Conservation (phyloP, 164 flowering plant species). For the Vitis rotundifolia region DNA sequence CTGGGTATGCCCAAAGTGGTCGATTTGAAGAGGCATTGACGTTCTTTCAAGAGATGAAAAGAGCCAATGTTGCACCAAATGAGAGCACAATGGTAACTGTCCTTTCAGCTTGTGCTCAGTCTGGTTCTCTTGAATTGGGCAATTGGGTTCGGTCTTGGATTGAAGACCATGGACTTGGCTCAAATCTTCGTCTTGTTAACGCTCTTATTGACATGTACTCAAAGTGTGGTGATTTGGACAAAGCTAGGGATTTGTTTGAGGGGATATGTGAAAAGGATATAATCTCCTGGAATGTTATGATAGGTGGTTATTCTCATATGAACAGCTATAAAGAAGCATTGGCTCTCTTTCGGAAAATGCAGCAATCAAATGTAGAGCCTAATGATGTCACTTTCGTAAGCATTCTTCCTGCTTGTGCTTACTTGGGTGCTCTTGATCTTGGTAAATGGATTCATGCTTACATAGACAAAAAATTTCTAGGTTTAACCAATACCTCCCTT, state of each 20-base stretch:
- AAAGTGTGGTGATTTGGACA: constrained; percentile 62
- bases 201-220: constrained; percentile 82
- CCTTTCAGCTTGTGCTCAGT: constrained; percentile 77
- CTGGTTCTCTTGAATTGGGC: constrained; percentile 51
- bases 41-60: constrained; percentile 54
- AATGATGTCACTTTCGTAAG: constrained; percentile 67
- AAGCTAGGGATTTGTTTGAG: constrained; percentile 57
- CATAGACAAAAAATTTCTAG: constrained; percentile 38
- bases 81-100: constrained; percentile 68
- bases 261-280: constrained; percentile 40
- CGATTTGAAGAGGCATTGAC: constrained; percentile 51
- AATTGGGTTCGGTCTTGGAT: constrained; percentile 57
- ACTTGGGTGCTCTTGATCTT: constrained; percentile 64
- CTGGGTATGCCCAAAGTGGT: constrained; percentile 60
- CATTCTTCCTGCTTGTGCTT: constrained; percentile 69
- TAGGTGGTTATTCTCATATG: constrained; percentile 62
- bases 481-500: constrained; percentile 35
- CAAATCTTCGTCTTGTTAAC: constrained; percentile 57
- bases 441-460: constrained; percentile 83
- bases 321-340: constrained; percentile 58
- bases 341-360: constrained; percentile 54
- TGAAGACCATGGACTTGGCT: constrained; percentile 44
- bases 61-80: constrained; percentile 40
- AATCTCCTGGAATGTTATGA: constrained; percentile 81
- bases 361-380: constrained; percentile 41